Percentiles rank a stretch among this genome's conserved stretches.
These are phyloP conservation scores for Cicer chorassanicum DNA, from an alignment of 306 rosid species.

Conservation along the genomic window DNA sequence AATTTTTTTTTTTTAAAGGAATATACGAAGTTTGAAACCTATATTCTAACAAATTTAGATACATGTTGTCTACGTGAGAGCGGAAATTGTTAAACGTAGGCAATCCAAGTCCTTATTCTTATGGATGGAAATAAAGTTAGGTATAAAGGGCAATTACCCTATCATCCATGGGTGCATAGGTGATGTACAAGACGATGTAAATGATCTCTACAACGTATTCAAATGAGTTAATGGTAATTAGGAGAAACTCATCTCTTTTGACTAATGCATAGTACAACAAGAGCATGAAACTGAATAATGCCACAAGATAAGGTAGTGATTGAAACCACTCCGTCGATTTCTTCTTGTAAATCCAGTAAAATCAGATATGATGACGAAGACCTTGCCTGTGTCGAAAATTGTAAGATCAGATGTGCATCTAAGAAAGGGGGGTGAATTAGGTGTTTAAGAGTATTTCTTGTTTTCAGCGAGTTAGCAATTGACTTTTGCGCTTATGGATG, in stretches of 20 bases:
- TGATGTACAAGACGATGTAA: constrained; percentile 64
- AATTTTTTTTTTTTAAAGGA: too few relatives aligned
- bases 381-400: too few relatives aligned
- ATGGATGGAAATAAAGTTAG: not conserved
- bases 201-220: constrained; percentile 66
- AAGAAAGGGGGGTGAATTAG: too few relatives aligned
- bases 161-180: constrained; percentile 57
- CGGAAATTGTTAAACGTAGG: not conserved
- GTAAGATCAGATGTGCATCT: too few relatives aligned
- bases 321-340: constrained; percentile 84
- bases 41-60: too few relatives aligned
- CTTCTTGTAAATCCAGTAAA: constrained; percentile 67
- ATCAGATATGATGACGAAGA: too few relatives aligned
- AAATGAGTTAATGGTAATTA: constrained; percentile 82
- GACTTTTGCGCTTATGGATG: too few relatives aligned
- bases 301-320: constrained; percentile 80
- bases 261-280: constrained; percentile 77
- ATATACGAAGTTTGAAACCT: too few relatives aligned
- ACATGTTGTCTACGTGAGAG: too few relatives aligned
- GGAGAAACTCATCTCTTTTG: constrained; percentile 63
- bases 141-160: constrained; percentile 38
- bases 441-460: too few relatives aligned
- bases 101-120: too few relatives aligned
- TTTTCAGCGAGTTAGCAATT: too few relatives aligned
- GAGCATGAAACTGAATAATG: constrained; percentile 77